phyloP scores from a whole-genome alignment of 78 protist species.

The Isochrysis galbana region DNA sequence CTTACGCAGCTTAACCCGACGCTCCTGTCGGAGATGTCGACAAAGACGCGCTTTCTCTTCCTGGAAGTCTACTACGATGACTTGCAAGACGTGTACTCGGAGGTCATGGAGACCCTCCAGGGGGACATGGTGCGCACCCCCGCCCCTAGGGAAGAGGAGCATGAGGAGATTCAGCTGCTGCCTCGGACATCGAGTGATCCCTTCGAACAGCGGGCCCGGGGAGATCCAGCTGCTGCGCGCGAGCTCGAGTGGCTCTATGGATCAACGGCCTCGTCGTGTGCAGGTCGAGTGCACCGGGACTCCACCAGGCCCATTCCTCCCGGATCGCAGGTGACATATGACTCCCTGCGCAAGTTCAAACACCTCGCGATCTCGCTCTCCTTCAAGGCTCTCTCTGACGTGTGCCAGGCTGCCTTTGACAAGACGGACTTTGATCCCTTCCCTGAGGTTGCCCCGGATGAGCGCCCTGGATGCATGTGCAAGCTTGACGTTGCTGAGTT shows the following conservation, averaged over 20 bases:
- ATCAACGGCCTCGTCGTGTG: no score
- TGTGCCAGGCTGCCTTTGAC: neutral
- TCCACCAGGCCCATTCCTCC: no score
- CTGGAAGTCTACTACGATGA: conserved; percentile 6
- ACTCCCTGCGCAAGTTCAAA: conserved; percentile 4
- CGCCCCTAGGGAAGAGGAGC: no score
- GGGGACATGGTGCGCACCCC: neutral
- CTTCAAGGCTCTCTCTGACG: conserved; percentile 15
- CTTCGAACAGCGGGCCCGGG: no score
- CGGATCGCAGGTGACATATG: neutral
- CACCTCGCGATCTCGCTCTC: conserved; percentile 8
- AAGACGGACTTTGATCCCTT: neutral
- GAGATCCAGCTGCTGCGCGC: no score
- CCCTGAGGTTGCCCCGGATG: neutral
- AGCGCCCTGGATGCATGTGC: conserved; percentile 12
- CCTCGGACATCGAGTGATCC: no score
- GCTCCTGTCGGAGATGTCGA: neutral
- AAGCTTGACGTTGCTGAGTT: neutral
- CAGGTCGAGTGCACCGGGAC: no score
- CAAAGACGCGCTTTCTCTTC: neutral
- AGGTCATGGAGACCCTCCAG: conserved; percentile 3
- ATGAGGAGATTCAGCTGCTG: no score
- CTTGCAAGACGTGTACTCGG: conserved; percentile 6
- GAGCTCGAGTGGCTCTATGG: no score
- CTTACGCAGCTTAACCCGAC: neutral